A percentile compares a stretch with the other conserved stretches of the same genome.
phyloP scores from a whole-genome alignment of 306 rosid genomes.

The cucumber (Cucumis sativus) region Cucumber_9930_V3 NC_026661.2:18418001-18418500 shows the following conservation, averaged over 20 bases:
- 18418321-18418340: not conserved
- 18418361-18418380: constrained; percentile 69
- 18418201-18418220: constrained; percentile 7
- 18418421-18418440: constrained; percentile 22
- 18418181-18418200: constrained; percentile 31
- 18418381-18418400: constrained; percentile 36
- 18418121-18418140: not conserved
- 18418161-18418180: not conserved
- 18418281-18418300: not conserved
- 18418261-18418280: not conserved
- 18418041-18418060: too few species aligned
- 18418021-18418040: too few species aligned
- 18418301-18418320: not conserved
- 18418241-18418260: not conserved
- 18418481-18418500: constrained; percentile 60
- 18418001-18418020: too few species aligned
- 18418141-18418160: not conserved
- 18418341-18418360: constrained; percentile 8
- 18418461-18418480: not conserved
- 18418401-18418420: constrained; percentile 38
- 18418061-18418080: too few species aligned
- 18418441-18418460: not conserved
- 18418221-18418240: not conserved
- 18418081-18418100: too few species aligned
- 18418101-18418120: too few species aligned